These are phyloP conservation scores for Lichtheimia ornata DNA, from an alignment of 371 early-diverging fungal species.

Conservation along the genomic window DNA sequence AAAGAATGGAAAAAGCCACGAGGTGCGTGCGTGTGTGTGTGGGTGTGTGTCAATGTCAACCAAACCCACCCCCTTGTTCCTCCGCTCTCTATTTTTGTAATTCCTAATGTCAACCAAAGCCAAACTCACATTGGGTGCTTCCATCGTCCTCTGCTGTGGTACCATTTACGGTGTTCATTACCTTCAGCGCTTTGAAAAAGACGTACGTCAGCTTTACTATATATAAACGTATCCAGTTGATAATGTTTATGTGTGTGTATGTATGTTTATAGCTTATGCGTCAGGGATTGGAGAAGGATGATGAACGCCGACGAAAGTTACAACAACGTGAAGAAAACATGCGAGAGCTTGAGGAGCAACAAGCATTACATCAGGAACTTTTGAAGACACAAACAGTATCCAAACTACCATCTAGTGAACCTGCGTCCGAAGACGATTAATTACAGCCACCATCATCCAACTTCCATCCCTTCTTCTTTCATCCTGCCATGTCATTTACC, in stretches of 20 bases:
- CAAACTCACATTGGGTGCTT: conserved; percentile 47
- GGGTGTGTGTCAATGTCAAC: no score
- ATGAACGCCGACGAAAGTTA: conserved; percentile 41
- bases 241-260: no score
- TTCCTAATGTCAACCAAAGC: conserved; percentile 39
- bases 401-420: conserved; percentile 33
- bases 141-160: conserved; percentile 45
- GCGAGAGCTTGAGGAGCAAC: conserved; percentile 48
- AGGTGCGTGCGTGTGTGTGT: not conserved
- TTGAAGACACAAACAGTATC: conserved; percentile 48
- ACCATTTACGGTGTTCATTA: conserved; percentile 55
- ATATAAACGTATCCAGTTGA: no score
- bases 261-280: conserved; percentile 29
- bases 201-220: conserved; percentile 22
- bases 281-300: conserved; percentile 31
- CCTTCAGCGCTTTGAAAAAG: conserved; percentile 46
- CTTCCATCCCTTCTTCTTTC: no score
- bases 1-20: conserved; percentile 1
- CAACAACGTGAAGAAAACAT: conserved; percentile 42
- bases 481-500: no score
- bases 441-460: no score
- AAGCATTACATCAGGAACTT: conserved; percentile 44
- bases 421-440: conserved; percentile 33
- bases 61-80: not conserved
- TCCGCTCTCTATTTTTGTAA: not conserved